These are phyloP conservation scores for Diaporthe batatas DNA, from an alignment of 2,329 filamentous ascomycete species.

Conservation along the genomic window DNA sequence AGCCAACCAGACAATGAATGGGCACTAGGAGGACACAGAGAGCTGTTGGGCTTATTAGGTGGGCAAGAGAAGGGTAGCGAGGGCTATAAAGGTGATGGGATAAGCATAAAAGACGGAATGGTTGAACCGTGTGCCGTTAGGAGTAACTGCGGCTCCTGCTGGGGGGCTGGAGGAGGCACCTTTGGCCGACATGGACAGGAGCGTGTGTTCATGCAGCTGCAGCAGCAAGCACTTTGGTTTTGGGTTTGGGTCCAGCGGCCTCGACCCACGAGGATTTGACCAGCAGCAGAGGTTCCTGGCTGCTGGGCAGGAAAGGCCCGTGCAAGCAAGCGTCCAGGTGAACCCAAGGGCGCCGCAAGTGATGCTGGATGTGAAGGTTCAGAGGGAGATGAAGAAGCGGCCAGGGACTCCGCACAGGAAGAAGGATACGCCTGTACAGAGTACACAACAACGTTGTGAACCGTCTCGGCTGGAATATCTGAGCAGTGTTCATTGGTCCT, in stretches of 20 bases:
- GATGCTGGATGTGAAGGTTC: constrained; percentile 40
- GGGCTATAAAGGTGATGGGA: constrained; percentile 23
- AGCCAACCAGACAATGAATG: constrained; percentile 51
- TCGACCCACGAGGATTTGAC: constrained; percentile 36
- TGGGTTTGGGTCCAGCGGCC: constrained; percentile 10
- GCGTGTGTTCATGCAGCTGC: constrained; percentile 19
- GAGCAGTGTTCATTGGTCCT: constrained; percentile 57
- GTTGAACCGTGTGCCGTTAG: constrained; percentile 14
- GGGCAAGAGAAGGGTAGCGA: constrained; percentile 31
- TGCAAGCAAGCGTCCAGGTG: constrained; percentile 40
- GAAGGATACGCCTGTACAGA: constrained; percentile 39
- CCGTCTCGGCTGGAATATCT: constrained; percentile 58
- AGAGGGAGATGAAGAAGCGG: constrained; percentile 45
- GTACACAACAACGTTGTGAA: constrained; percentile 48
- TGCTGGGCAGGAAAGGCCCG: constrained; percentile 22
- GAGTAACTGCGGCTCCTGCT: constrained; percentile 22
- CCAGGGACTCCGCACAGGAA: constrained; percentile 47
- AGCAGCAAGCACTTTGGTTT: constrained; percentile 11
- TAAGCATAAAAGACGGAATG: constrained; percentile 35
- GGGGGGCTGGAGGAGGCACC: constrained; percentile 11
- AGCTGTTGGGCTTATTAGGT: constrained; percentile 27
- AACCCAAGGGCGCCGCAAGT: constrained; percentile 31
- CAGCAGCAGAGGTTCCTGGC: constrained; percentile 19
- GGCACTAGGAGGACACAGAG: constrained; percentile 42
- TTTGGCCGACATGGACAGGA: constrained; percentile 15